Conservation (phyloP, 495 filamentous ascomycete species). For the Bathelium albidoporum region DNA sequence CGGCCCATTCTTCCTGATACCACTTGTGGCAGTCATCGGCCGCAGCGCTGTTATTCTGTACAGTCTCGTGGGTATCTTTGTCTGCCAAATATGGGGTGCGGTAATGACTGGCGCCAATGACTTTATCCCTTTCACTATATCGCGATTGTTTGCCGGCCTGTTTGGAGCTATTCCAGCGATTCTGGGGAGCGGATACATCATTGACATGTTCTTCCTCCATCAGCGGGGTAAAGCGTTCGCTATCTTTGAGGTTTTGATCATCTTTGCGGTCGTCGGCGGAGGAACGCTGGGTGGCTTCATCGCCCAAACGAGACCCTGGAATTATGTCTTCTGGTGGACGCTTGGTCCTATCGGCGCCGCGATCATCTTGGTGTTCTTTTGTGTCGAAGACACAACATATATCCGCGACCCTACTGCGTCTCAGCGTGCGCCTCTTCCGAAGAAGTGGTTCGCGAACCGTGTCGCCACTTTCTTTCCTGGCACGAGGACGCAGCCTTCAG, state of each 20-base stretch:
- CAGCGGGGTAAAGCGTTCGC: constrained; percentile 11
- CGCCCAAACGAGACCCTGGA: constrained; percentile 2
- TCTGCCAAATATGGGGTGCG: constrained; percentile 7
- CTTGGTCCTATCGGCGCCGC: constrained; percentile 34
- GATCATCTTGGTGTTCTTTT: constrained; percentile 35
- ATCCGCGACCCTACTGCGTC: constrained; percentile 8
- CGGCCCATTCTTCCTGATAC: constrained; percentile 8
- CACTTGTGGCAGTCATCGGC: background rate
- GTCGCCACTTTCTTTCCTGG: constrained; percentile 26
- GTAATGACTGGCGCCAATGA: constrained; percentile 9
- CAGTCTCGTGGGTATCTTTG: constrained; percentile 1
- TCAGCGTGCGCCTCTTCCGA: constrained; percentile 16
- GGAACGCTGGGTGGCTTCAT: constrained; percentile 12
- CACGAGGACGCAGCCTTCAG: constrained; percentile 11
- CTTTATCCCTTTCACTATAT: constrained; percentile 8
- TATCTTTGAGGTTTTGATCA: constrained; percentile 5
- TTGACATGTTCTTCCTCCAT: constrained; percentile 15
- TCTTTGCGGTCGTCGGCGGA: constrained; percentile 1
- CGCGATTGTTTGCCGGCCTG: constrained; percentile 8
- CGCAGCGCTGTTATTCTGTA: constrained; percentile 3
- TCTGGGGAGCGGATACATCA: constrained; percentile 2
- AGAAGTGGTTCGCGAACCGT: constrained; percentile 30
- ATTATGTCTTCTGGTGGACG: constrained; percentile 37
- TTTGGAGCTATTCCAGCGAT: constrained; percentile 12
- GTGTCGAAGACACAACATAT: constrained; percentile 39